phyloP scores from a whole-genome alignment of 2,329 filamentous ascomycete genomes.

The Blastomyces percursus region DNA sequence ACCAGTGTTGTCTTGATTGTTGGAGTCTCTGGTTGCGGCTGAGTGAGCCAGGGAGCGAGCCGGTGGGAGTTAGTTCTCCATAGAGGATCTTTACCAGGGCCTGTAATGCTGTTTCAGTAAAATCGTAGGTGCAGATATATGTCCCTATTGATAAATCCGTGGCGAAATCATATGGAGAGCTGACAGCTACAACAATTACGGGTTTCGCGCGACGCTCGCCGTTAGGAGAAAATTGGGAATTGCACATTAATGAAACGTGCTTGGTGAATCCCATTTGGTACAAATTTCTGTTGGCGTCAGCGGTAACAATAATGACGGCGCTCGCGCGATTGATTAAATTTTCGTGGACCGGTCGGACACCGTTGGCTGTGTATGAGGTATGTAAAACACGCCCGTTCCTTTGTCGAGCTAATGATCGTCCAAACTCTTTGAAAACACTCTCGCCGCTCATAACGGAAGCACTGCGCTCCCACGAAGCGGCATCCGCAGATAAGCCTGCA shows the following conservation, averaged over 20 bases:
- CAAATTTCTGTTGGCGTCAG: conserved; percentile 84
- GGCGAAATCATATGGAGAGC: conserved; percentile 92
- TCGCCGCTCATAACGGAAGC: conserved; percentile 77
- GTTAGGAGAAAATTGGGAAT: conserved; percentile 29
- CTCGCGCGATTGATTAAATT: conserved; percentile 81
- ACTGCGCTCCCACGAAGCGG: conserved; percentile 45
- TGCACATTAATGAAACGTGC: conserved; percentile 88
- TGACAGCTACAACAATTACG: conserved; percentile 81
- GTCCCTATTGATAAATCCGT: conserved; percentile 84
- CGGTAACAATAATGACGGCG: conserved; percentile 81
- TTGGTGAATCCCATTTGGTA: conserved; percentile 95
- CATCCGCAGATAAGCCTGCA: conserved; percentile 40
- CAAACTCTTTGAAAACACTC: conserved; percentile 81
- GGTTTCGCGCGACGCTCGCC: conserved; percentile 51
- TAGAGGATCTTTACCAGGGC: conserved; percentile 75
- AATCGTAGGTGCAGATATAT: conserved; percentile 92
- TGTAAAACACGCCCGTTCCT: conserved; percentile 79
- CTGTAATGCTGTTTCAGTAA: conserved; percentile 81
- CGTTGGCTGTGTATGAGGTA: conserved; percentile 90
- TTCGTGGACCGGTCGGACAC: conserved; percentile 83
- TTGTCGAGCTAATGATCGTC: conserved; percentile 73
- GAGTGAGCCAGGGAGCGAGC: conserved; percentile 57
- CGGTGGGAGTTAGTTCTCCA: conserved; percentile 54
- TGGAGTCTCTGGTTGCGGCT: conserved; percentile 77
- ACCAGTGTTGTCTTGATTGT: conserved; percentile 88